phyloP scores from a whole-genome alignment of 106 monocot genomes.

The Xerophyta viscosa region DNA sequence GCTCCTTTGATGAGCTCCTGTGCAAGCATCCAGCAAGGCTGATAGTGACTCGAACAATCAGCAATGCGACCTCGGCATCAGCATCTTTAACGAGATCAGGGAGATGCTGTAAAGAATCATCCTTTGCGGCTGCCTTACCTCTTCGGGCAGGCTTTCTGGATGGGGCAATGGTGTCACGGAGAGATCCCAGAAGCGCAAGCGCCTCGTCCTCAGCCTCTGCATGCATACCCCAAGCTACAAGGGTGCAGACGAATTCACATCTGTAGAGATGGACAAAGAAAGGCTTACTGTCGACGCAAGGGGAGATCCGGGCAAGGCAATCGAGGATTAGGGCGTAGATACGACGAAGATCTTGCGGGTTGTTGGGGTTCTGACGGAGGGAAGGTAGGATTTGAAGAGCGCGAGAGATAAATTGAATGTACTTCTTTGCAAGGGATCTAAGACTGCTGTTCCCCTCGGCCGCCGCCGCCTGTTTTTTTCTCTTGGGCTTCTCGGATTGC shows the following conservation, averaged over 20 bases:
- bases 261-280: slow-evolving; percentile 48
- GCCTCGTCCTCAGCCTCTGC: slow-evolving; percentile 44
- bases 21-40: slow-evolving; percentile 23
- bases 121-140: not conserved
- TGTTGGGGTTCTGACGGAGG: slow-evolving; percentile 2
- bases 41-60: slow-evolving; percentile 23
- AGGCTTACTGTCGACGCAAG: slow-evolving; percentile 47
- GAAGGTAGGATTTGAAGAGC: slow-evolving; percentile 43
- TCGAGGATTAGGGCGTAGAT: slow-evolving; percentile 47
- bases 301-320: slow-evolving; percentile 41
- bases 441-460: not conserved
- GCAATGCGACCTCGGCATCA: slow-evolving; percentile 27
- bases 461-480: not conserved
- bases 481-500: slow-evolving; percentile 16
- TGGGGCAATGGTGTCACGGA: slow-evolving; percentile 14
- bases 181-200: slow-evolving; percentile 25
- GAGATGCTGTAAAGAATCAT: not conserved
- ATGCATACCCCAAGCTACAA: slow-evolving; percentile 48
- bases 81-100: slow-evolving; percentile 14
- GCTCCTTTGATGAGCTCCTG: slow-evolving; percentile 30
- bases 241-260: slow-evolving; percentile 29
- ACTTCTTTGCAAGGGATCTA: slow-evolving; percentile 21
- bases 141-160: not conserved
- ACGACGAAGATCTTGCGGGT: slow-evolving; percentile 23
- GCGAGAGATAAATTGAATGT: slow-evolving; percentile 50